phyloP scores from a whole-genome alignment of 2,329 filamentous ascomycete species.

The Plenodomus lindquistii region DNA sequence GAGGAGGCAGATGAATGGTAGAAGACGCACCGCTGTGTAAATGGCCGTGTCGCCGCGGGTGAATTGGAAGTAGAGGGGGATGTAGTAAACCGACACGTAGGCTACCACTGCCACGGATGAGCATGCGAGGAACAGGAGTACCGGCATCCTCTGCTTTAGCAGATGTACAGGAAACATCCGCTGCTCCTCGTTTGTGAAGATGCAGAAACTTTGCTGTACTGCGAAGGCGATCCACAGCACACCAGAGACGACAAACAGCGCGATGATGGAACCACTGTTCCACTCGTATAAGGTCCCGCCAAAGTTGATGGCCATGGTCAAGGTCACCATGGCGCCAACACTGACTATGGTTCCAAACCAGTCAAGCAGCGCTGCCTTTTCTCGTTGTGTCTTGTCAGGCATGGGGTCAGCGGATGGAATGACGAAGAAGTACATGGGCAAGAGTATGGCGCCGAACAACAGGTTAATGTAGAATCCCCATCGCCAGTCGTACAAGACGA shows the following conservation, averaged over 20 bases:
- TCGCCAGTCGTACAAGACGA: slow-evolving; percentile 35
- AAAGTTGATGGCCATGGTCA: slow-evolving; percentile 57
- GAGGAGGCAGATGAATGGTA: slow-evolving; percentile 28
- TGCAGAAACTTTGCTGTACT: slow-evolving; percentile 50
- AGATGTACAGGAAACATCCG: slow-evolving; percentile 58
- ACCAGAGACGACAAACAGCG: slow-evolving; percentile 51
- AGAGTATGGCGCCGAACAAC: slow-evolving; percentile 35
- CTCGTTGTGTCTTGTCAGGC: not conserved
- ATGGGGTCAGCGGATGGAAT: slow-evolving; percentile 4
- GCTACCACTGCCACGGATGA: not conserved
- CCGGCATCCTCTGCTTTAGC: slow-evolving; percentile 23
- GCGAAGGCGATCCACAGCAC: slow-evolving; percentile 49
- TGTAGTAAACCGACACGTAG: slow-evolving; percentile 19
- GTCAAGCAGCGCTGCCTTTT: slow-evolving; percentile 7
- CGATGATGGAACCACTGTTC: slow-evolving; percentile 50
- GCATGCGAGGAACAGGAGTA: not conserved
- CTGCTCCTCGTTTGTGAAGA: slow-evolving; percentile 50
- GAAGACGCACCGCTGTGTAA: slow-evolving; percentile 23
- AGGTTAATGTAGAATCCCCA: slow-evolving; percentile 32
- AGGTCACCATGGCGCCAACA: slow-evolving; percentile 28
- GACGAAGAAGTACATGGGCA: slow-evolving; percentile 27
- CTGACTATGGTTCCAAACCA: slow-evolving; percentile 50
- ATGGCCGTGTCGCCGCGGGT: slow-evolving; percentile 20
- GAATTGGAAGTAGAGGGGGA: slow-evolving; percentile 37
- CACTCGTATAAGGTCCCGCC: slow-evolving; percentile 56